phyloP scores from a whole-genome alignment of 164 flowering plant genomes.

The grape (Vitis vinifera) region ASM3070453v1 NC_081811.1:3920501-3921000 shows the following conservation, averaged over 20 bases:
- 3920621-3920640: constrained; percentile 17
- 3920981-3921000: constrained; percentile 7
- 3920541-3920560: constrained; percentile 10
- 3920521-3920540: constrained; percentile 8
- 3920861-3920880: constrained; percentile 6
- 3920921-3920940: constrained; percentile 11
- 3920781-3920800: constrained; percentile 9
- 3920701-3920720: constrained; percentile 16
- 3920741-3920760: constrained; percentile 4
- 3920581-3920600: too few species aligned
- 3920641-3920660: not conserved
- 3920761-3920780: not conserved
- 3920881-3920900: not conserved
- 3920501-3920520: constrained; percentile 3
- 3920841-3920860: not conserved
- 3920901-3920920: constrained; percentile 15
- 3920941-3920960: constrained; percentile 15
- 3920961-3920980: not conserved
- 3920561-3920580: constrained; percentile 7
- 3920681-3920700: not conserved
- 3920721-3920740: constrained; percentile 19
- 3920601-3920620: not conserved
- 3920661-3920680: not conserved
- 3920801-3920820: not conserved
- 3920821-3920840: not conserved